Percentiles rank a stretch among this genome's conserved stretches.
Evolutionary conservation across 2,329 filamentous ascomycete species (phyloP).

Genomic region (Phaeoacremonium minimum): DNA sequence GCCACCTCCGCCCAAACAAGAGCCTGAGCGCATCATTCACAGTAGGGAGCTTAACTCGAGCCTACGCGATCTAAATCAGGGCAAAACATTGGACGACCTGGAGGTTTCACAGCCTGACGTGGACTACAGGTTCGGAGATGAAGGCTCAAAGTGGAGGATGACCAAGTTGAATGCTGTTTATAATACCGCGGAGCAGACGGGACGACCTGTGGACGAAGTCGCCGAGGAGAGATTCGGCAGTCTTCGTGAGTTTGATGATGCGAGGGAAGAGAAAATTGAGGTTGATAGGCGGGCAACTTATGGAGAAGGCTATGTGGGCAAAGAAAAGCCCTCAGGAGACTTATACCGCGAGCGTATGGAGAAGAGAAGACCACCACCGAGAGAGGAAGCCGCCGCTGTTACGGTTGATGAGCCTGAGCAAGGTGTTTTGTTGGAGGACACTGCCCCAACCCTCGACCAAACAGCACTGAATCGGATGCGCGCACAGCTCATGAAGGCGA

Average conservation of each 20-base stretch:
- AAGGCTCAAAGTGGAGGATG: conserved; percentile 93
- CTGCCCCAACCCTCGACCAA: conserved; percentile 59
- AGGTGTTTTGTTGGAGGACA: conserved; percentile 53
- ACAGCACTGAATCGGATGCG: conserved; percentile 84
- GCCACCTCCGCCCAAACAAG: conserved; percentile 44
- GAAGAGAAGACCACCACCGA: conserved; percentile 38
- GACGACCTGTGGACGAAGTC: conserved; percentile 72
- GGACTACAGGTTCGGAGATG: conserved; percentile 82
- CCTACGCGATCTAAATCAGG: conserved; percentile 57
- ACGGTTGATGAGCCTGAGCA: conserved; percentile 38
- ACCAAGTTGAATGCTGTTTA: conserved; percentile 88
- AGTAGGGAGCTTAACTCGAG: conserved; percentile 73
- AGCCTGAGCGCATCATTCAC: conserved; percentile 69
- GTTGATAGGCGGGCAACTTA: conserved; percentile 79
- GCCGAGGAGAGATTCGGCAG: conserved; percentile 79
- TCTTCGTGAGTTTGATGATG: conserved; percentile 83
- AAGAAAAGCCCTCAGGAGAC: conserved; percentile 84
- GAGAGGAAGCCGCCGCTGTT: conserved; percentile 22
- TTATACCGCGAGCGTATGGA: conserved; percentile 74
- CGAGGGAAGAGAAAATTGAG: conserved; percentile 88
- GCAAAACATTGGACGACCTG: conserved; percentile 48
- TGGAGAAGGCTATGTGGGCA: conserved; percentile 77
- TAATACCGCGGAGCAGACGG: conserved; percentile 68
- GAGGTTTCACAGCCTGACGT: conserved; percentile 58
- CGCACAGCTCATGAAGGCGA: conserved; percentile 94